Conservation (phyloP, 768 basidiomycete genomes). For the Collybiopsis luxurians region DNA sequence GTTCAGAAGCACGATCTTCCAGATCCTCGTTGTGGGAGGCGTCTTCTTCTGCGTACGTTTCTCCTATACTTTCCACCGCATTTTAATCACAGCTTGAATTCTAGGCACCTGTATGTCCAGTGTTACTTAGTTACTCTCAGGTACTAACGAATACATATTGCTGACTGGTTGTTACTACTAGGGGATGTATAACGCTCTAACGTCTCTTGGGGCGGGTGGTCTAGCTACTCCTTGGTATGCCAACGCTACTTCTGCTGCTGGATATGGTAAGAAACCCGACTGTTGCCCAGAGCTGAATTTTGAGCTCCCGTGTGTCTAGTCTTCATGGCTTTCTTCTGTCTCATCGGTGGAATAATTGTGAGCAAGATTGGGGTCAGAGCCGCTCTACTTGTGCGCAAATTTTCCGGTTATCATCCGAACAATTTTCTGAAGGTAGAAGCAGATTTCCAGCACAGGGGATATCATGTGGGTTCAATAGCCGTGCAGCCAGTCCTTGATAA, state of each 20-base stretch:
- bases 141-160: background rate
- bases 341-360: slow-evolving; percentile 29
- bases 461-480: slow-evolving; percentile 20
- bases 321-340: slow-evolving; percentile 28
- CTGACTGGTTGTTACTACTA: background rate
- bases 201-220: slow-evolving; percentile 27
- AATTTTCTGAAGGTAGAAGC: too few relatives aligned
- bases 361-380: slow-evolving; percentile 29
- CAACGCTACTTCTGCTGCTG: slow-evolving; percentile 29
- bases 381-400: slow-evolving; percentile 18
- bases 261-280: slow-evolving; percentile 20
- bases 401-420: too few relatives aligned
- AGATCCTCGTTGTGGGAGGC: slow-evolving; percentile 29
- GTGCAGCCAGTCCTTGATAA: background rate
- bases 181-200: slow-evolving; percentile 33
- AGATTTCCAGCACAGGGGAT: slow-evolving; percentile 30
- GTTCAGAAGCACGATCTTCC: slow-evolving; percentile 28
- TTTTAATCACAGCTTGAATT: background rate
- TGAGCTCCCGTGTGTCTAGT: slow-evolving; percentile 10
- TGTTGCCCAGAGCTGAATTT: background rate
- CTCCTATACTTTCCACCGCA: too few relatives aligned
- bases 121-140: background rate
- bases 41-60: slow-evolving; percentile 27
- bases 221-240: slow-evolving; percentile 28
- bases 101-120: slow-evolving; percentile 25